Conservation (phyloP, 2,329 filamentous ascomycete species). For the Colletotrichum spaethianum region DNA sequence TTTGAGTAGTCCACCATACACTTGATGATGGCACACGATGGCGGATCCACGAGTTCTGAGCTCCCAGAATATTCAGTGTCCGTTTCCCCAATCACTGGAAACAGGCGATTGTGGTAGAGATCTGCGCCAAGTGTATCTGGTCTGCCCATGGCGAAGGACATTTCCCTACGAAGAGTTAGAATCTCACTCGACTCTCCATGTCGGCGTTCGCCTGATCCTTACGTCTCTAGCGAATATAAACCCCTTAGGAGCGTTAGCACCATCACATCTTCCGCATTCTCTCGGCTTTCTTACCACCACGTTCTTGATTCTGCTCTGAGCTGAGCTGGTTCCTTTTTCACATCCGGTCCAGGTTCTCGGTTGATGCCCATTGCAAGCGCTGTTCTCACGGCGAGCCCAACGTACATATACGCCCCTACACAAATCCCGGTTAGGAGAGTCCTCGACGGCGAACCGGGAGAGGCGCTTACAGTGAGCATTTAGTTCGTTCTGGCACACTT, state of each 20-base stretch:
- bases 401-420: conserved; percentile 61
- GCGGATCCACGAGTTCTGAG: conserved; percentile 44
- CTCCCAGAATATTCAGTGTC: conserved; percentile 17
- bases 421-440: neutral
- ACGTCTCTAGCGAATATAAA: conserved; percentile 61
- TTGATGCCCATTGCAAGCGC: conserved; percentile 64
- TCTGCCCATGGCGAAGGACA: conserved; percentile 63
- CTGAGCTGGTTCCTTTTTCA: conserved; percentile 51
- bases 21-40: conserved; percentile 47
- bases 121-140: conserved; percentile 64
- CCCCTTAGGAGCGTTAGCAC: conserved; percentile 49
- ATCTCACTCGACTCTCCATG: neutral
- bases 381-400: conserved; percentile 62
- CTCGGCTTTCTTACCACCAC: conserved; percentile 57
- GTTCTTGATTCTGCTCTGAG: conserved; percentile 57
- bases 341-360: conserved; percentile 51
- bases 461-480: conserved; percentile 59
- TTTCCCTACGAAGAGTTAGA: conserved; percentile 51
- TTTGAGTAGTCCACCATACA: conserved; percentile 48
- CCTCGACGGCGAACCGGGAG: no score
- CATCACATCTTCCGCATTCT: rapidly evolving
- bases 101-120: conserved; percentile 61
- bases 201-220: conserved; percentile 23
- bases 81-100: conserved; percentile 44
- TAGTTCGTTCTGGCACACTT: conserved; percentile 64